Conservation (phyloP, 2,329 filamentous ascomycete genomes). For the Ophiostoma sp. region DNA sequence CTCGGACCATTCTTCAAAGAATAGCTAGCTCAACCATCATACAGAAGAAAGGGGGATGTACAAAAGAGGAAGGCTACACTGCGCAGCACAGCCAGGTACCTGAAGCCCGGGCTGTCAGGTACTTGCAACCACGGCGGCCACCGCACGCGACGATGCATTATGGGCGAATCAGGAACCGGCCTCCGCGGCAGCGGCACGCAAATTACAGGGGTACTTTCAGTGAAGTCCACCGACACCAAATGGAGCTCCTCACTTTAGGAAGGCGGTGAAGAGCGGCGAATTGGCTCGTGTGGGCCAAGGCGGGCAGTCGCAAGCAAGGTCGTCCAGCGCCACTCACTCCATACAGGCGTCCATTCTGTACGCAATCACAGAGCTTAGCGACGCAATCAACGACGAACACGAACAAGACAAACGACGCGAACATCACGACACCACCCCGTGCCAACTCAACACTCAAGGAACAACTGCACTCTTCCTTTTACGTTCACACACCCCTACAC, state of each 20-base stretch:
- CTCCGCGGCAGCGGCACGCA: not conserved
- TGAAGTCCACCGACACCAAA: too few relatives aligned
- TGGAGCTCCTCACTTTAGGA: not conserved
- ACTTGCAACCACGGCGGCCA: not conserved
- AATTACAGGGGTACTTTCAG: not conserved
- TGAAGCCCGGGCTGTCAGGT: not conserved
- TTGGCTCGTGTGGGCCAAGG: not conserved
- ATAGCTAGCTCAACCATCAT: slow-evolving; percentile 12
- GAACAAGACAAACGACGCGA: not conserved
- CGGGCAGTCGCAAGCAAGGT: not conserved
- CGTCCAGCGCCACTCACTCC: not conserved
- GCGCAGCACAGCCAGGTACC: slow-evolving; percentile 8
- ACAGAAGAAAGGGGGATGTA: slow-evolving; percentile 5
- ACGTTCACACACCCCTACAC: not conserved
- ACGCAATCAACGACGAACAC: not conserved
- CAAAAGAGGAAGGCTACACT: slow-evolving; percentile 11
- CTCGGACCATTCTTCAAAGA: slow-evolving; percentile 4
- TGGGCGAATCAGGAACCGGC: not conserved
- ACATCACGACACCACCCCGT: not conserved
- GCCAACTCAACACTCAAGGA: not conserved
- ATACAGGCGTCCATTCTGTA: slow-evolving; percentile 15
- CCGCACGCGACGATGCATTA: not conserved
- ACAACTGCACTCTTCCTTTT: not conserved
- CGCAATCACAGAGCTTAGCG: slow-evolving; percentile 4
- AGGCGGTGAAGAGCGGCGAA: slow-evolving; percentile 24